Evolutionary conservation across 2,329 filamentous ascomycete species (phyloP).

Genomic region (Paraphoma chrysanthemicola): DNA sequence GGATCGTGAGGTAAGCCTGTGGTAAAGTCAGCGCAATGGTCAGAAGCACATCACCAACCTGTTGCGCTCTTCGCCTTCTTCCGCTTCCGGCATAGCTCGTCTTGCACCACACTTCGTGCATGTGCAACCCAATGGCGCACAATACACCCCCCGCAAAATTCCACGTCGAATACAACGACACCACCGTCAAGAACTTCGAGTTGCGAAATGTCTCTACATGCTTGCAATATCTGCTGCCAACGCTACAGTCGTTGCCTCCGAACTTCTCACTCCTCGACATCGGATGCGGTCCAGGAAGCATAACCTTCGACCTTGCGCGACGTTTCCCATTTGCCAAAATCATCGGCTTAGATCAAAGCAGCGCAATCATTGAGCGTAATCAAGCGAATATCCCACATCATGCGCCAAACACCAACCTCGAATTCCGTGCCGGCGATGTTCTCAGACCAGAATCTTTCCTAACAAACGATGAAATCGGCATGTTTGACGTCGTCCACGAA

Average conservation of each 20-base stretch:
- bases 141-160: not conserved
- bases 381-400: not conserved
- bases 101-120: too few relatives aligned
- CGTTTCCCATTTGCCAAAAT: not conserved
- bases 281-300: slow-evolving; percentile 1
- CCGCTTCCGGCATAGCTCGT: too few relatives aligned
- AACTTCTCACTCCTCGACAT: not conserved
- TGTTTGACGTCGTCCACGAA: too few relatives aligned
- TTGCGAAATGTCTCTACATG: not conserved
- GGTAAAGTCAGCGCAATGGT: too few relatives aligned
- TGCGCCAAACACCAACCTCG: not conserved
- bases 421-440: not conserved
- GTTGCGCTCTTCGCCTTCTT: too few relatives aligned
- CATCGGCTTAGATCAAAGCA: not conserved
- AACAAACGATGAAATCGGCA: too few relatives aligned
- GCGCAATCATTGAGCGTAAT: not conserved
- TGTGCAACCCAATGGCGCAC: too few relatives aligned
- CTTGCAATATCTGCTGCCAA: not conserved
- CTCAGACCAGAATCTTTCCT: not conserved
- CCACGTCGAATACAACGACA: not conserved
- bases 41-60: too few relatives aligned
- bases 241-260: not conserved
- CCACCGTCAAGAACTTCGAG: not conserved
- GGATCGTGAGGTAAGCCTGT: too few relatives aligned
- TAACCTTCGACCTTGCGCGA: not conserved